Conservation (phyloP, 2,329 filamentous ascomycete species). For the Catunica adiposa region DNA sequence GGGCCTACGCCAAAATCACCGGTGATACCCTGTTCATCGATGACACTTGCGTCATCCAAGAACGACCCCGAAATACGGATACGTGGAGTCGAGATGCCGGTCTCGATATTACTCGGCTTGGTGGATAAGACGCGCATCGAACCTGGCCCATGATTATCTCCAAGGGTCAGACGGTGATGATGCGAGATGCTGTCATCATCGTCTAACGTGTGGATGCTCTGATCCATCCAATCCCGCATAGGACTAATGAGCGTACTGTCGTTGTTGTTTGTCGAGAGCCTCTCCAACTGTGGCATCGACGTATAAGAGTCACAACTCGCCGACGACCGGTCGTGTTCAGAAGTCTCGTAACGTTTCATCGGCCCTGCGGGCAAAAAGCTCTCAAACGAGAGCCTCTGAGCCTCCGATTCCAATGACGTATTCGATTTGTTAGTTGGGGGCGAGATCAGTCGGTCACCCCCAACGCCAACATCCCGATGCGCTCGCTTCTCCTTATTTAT, state of each 20-base stretch:
- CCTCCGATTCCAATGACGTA: constrained; percentile 7
- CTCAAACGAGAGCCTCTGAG: constrained; percentile 1
- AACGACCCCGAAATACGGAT: constrained; percentile 25
- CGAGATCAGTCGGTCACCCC: constrained; percentile 24
- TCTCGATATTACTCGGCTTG: constrained; percentile 35
- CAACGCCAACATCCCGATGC: constrained; percentile 26
- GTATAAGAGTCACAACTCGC: constrained; percentile 54
- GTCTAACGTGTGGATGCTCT: constrained; percentile 27
- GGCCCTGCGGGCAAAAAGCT: constrained; percentile 20
- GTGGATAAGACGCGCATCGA: constrained; percentile 37
- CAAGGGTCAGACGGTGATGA: not conserved
- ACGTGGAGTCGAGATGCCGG: constrained; percentile 16
- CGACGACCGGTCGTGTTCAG: not conserved
- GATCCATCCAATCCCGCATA: constrained; percentile 35
- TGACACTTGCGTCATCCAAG: constrained; percentile 33
- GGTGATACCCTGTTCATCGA: constrained; percentile 19
- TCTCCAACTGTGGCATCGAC: constrained; percentile 60
- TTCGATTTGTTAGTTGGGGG: constrained; percentile 15
- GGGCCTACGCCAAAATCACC: constrained; percentile 33
- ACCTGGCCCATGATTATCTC: constrained; percentile 18
- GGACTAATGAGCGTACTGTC: constrained; percentile 17
- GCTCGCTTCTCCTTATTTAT: constrained; percentile 30
- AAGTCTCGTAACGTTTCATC: constrained; percentile 4
- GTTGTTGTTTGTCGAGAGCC: constrained; percentile 31
- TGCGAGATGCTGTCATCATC: constrained; percentile 4